phyloP scores from a whole-genome alignment of 169 alveolate species.

The Plasmodium reichenowi region DNA sequence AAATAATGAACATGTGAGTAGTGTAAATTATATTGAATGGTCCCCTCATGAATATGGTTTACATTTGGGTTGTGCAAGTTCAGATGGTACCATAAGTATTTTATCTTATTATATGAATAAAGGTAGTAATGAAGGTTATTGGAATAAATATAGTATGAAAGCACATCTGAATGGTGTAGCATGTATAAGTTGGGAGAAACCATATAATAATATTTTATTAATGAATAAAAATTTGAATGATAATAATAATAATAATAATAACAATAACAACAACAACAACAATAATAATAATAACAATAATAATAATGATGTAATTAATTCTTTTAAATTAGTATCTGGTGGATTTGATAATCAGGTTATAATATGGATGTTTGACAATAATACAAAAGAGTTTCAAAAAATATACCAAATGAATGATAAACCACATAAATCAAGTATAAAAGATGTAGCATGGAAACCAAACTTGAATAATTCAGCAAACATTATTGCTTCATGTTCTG shows the following conservation, averaged over 20 bases:
- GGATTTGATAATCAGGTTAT: slow-evolving; percentile 90
- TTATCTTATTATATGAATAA: slow-evolving; percentile 64
- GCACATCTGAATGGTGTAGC: slow-evolving; percentile 89
- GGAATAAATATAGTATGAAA: slow-evolving; percentile 82
- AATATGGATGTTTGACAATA: slow-evolving; percentile 87
- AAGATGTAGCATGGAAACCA: slow-evolving; percentile 93
- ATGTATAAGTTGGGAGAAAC: slow-evolving; percentile 88
- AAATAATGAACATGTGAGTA: slow-evolving; percentile 82
- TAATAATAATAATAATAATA: not conserved
- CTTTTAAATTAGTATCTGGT: slow-evolving; percentile 89
- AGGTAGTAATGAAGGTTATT: slow-evolving; percentile 75
- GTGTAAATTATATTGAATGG: slow-evolving; percentile 87
- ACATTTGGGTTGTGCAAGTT: slow-evolving; percentile 85
- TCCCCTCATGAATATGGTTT: slow-evolving; percentile 90
- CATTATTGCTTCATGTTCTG: slow-evolving; percentile 86
- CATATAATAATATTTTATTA: slow-evolving; percentile 65
- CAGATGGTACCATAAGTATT: slow-evolving; percentile 85
- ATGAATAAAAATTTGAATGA: slow-evolving; percentile 65
- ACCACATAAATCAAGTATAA: slow-evolving; percentile 88
- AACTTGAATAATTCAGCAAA: slow-evolving; percentile 80
- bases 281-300: not conserved
- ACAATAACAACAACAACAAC: not conserved
- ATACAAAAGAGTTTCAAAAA: slow-evolving; percentile 78
- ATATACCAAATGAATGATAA: slow-evolving; percentile 75
- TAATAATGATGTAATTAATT: slow-evolving; percentile 36